Conservation (phyloP, 2,329 filamentous ascomycete species). For the Chaetomium sp. region DNA sequence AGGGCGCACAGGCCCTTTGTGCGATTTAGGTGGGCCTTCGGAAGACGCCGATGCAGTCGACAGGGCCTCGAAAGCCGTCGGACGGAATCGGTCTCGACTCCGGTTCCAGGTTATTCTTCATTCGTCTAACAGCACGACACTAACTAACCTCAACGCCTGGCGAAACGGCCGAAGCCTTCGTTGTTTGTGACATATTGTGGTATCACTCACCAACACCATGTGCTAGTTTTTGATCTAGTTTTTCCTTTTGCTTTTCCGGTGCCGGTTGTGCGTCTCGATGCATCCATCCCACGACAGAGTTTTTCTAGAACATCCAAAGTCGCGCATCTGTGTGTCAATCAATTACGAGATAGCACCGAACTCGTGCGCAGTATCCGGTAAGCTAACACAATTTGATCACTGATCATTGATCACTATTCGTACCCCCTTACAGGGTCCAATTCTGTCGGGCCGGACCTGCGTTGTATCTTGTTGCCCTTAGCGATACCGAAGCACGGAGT, state of each 20-base stretch:
- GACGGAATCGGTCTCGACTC: conserved; percentile 22
- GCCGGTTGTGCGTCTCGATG: neutral
- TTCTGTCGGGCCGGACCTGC: neutral
- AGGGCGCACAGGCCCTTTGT: neutral
- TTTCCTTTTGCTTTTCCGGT: neutral
- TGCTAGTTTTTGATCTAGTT: conserved; percentile 3
- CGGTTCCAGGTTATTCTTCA: conserved; percentile 8
- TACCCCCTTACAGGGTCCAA: neutral
- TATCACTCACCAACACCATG: neutral
- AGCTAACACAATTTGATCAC: neutral
- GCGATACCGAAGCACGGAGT: neutral
- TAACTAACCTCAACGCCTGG: neutral
- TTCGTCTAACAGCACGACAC: neutral
- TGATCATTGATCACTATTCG: neutral
- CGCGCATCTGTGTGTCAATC: conserved; percentile 1
- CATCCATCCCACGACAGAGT: conserved; percentile 1
- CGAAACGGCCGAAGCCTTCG: neutral
- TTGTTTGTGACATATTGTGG: conserved; percentile 1
- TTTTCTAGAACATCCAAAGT: conserved; percentile 4
- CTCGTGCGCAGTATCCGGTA: neutral
- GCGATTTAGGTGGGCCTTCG: conserved; percentile 6
- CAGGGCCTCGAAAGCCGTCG: neutral
- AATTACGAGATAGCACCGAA: conserved; percentile 10
- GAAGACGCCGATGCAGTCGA: conserved; percentile 16
- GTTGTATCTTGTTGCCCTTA: neutral